Conservation (phyloP, 257 asterid species). For the Jacaranda copaia region DNA sequence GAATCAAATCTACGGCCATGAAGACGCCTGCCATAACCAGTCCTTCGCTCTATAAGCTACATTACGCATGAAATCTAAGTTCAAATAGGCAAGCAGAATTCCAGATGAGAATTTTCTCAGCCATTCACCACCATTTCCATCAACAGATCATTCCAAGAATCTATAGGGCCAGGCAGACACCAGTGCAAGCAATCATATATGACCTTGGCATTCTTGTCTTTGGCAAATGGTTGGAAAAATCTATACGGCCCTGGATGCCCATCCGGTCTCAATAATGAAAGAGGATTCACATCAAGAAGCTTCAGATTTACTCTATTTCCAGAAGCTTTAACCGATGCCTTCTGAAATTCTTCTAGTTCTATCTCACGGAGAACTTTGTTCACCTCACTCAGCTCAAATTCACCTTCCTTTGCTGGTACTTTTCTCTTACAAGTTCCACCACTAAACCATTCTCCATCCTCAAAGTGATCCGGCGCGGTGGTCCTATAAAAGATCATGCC, state of each 20-base stretch:
- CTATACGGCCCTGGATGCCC: constrained; percentile 91
- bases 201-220: constrained; percentile 45
- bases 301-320: constrained; percentile 58
- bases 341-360: constrained; percentile 60
- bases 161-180: constrained; percentile 95
- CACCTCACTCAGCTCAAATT: constrained; percentile 48
- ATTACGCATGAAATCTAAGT: too few species aligned
- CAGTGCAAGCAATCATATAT: constrained; percentile 84
- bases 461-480: constrained; percentile 73
- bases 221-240: constrained; percentile 60
- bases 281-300: constrained; percentile 60
- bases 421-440: constrained; percentile 74
- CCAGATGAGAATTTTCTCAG: constrained; percentile 23
- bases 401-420: constrained; percentile 65
- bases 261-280: constrained; percentile 79
- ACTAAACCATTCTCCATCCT: constrained; percentile 72
- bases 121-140: constrained; percentile 70
- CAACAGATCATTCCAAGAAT: constrained; percentile 84
- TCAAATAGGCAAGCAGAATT: neutral
- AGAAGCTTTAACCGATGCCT: constrained; percentile 49
- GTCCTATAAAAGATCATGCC: constrained; percentile 68
- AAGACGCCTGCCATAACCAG: neutral
- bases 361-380: constrained; percentile 49
- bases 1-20: neutral
- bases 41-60: too few species aligned